Conservation (phyloP, 139 green algal genomes). For the Eudorina sp. region DNA sequence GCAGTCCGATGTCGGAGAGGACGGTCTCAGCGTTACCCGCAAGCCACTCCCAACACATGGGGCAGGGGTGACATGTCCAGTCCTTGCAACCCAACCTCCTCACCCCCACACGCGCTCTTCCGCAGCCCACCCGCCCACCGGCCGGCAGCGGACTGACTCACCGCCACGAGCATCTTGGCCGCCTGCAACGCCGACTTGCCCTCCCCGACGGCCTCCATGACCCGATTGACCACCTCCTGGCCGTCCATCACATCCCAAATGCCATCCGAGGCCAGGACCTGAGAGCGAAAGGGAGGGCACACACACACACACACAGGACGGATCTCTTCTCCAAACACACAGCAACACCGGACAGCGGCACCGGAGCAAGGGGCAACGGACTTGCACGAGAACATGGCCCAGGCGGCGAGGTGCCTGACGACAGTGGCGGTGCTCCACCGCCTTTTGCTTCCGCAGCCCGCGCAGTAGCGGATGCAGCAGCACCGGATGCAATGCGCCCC, state of each 20-base stretch:
- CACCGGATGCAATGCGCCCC: no score
- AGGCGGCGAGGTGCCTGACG: no score
- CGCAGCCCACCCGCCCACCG: background rate
- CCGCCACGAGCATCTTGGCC: conserved; percentile 58
- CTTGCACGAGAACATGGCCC: no score
- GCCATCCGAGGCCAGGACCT: conserved; percentile 75
- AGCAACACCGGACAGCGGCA: no score
- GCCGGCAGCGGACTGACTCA: background rate
- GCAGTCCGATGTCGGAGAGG: background rate
- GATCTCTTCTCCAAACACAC: no score
- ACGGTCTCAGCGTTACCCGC: background rate
- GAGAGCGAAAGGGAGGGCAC: background rate
- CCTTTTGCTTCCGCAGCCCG: no score
- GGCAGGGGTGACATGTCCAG: background rate
- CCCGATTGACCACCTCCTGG: conserved; percentile 60
- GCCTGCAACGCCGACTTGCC: conserved; percentile 59
- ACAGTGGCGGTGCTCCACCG: no score
- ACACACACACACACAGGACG: background rate
- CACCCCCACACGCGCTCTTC: background rate
- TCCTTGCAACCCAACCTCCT: background rate
- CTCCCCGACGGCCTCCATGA: conserved; percentile 65
- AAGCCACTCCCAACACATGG: background rate
- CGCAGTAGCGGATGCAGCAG: no score
- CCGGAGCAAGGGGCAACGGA: no score
- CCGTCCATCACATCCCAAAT: conserved; percentile 77